Evolutionary conservation across 176 grass and related monocot species (phyloP).

Genomic region (Oryza meridionalis): DNA sequence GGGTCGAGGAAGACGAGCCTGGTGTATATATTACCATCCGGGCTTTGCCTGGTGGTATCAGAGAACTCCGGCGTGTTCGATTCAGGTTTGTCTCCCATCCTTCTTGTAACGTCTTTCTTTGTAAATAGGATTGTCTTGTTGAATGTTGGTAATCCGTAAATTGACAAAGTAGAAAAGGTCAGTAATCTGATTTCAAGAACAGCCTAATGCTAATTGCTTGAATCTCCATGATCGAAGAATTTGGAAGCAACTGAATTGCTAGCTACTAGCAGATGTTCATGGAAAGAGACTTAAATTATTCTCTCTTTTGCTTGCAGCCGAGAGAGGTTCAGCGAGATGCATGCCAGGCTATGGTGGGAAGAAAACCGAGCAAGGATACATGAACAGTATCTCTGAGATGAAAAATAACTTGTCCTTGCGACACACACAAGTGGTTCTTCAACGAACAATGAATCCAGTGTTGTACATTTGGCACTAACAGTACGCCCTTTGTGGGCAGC

Average conservation of each 20-base stretch:
- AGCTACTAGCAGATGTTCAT: slow-evolving; percentile 4
- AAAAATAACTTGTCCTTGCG: neutral
- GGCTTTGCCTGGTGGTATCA: slow-evolving; percentile 75
- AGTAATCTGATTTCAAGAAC: neutral
- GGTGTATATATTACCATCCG: slow-evolving; percentile 96
- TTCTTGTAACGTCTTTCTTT: neutral
- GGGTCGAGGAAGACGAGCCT: slow-evolving; percentile 93
- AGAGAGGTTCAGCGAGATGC: slow-evolving; percentile 94
- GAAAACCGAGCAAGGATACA: slow-evolving; percentile 92
- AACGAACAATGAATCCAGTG: slow-evolving; percentile 30
- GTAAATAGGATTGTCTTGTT: neutral
- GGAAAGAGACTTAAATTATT: neutral
- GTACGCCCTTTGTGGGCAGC: slow-evolving; percentile 2
- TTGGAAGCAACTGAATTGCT: neutral
- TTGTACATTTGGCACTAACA: slow-evolving; percentile 53
- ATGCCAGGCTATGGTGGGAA: slow-evolving; percentile 95
- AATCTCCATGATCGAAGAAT: neutral
- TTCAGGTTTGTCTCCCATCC: slow-evolving; percentile 67
- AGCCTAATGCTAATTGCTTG: neutral
- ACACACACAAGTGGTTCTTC: neutral
- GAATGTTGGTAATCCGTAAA: neutral
- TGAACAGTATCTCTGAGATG: slow-evolving; percentile 82
- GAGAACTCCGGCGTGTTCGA: slow-evolving; percentile 86
- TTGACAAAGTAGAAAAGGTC: neutral
- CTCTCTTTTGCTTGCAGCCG: slow-evolving; percentile 57